These are phyloP conservation scores for Plenodomus lindquistii DNA, from an alignment of 2,329 filamentous ascomycete species.

Conservation along the genomic window DNA sequence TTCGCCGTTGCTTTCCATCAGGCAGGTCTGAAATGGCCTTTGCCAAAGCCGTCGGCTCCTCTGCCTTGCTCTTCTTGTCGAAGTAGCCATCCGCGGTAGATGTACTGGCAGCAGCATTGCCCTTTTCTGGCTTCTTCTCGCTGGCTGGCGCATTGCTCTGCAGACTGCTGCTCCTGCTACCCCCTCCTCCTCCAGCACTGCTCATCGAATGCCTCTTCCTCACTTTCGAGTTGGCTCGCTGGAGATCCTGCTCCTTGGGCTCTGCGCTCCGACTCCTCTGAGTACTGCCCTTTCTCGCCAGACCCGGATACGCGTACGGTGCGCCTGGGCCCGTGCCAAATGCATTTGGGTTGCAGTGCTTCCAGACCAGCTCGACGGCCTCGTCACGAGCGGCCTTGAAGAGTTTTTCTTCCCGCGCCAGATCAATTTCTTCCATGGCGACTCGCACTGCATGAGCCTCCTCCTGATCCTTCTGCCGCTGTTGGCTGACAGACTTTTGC, in stretches of 20 bases:
- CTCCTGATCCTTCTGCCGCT: slow-evolving; percentile 80
- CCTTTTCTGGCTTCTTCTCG: slow-evolving; percentile 28
- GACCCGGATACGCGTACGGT: slow-evolving; percentile 60
- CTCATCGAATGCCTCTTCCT: slow-evolving; percentile 45
- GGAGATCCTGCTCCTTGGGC: slow-evolving; percentile 34
- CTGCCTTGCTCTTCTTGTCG: slow-evolving; percentile 14
- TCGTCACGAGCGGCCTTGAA: slow-evolving; percentile 75
- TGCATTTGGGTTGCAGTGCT: slow-evolving; percentile 70
- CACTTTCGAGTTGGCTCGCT: slow-evolving; percentile 37
- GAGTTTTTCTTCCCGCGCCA: slow-evolving; percentile 65
- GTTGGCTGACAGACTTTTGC: slow-evolving; percentile 72
- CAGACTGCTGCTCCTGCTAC: slow-evolving; percentile 44
- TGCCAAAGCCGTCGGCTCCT: slow-evolving; percentile 41
- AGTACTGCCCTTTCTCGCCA: slow-evolving; percentile 70
- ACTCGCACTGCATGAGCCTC: slow-evolving; percentile 71
- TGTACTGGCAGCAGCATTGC: slow-evolving; percentile 2
- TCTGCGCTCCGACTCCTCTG: slow-evolving; percentile 56
- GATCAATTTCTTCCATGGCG: slow-evolving; percentile 74
- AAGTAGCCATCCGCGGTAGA: slow-evolving; percentile 29
- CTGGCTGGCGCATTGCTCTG: slow-evolving; percentile 43
- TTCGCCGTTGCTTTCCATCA: slow-evolving; percentile 49
- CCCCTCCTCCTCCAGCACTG: slow-evolving; percentile 33
- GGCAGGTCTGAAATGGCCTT: slow-evolving; percentile 33
- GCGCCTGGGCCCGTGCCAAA: slow-evolving; percentile 61
- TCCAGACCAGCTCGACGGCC: slow-evolving; percentile 77